A percentile compares a stretch with the other conserved stretches of the same genome.
Evolutionary conservation across 805 yeast genomes (phyloP).

Genomic region (Candida nitratophila): DNA sequence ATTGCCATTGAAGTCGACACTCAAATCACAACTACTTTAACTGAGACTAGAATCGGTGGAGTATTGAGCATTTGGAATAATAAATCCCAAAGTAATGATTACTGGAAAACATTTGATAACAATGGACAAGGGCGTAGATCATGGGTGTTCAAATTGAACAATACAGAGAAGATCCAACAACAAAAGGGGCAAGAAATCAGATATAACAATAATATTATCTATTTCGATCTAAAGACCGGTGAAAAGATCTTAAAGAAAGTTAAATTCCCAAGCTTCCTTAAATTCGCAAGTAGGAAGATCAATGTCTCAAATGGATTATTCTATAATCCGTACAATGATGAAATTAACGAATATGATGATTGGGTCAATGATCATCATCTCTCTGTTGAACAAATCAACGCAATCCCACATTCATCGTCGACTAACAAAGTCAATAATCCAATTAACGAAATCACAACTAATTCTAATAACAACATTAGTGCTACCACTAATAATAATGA

Average conservation of each 20-base stretch:
- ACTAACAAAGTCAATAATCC: too few species aligned
- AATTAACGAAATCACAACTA: too few species aligned
- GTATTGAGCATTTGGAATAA: slow-evolving; percentile 20
- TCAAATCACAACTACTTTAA: slow-evolving; percentile 44
- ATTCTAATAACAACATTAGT: too few species aligned
- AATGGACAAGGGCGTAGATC: slow-evolving; percentile 64
- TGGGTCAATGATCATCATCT: slow-evolving; percentile 15
- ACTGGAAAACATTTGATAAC: slow-evolving; percentile 48
- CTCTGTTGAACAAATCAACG: not conserved
- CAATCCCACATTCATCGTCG: not conserved
- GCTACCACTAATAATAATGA: not conserved
- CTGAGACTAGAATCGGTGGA: slow-evolving; percentile 27
- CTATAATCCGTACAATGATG: slow-evolving; percentile 20
- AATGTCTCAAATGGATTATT: slow-evolving; percentile 49
- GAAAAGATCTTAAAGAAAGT: slow-evolving; percentile 43
- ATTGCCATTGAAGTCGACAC: slow-evolving; percentile 62
- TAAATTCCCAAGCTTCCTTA: slow-evolving; percentile 41
- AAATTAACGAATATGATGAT: slow-evolving; percentile 16
- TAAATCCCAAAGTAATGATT: slow-evolving; percentile 15
- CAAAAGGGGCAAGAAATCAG: slow-evolving; percentile 17
- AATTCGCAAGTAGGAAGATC: slow-evolving; percentile 46
- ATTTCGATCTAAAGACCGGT: slow-evolving; percentile 60
- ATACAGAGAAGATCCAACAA: slow-evolving; percentile 15
- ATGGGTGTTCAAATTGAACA: slow-evolving; percentile 56
- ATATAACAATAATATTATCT: slow-evolving; percentile 34